Evolutionary conservation across 345 rosid genomes (phyloP).

Genomic region (Acer negundo): DNA sequence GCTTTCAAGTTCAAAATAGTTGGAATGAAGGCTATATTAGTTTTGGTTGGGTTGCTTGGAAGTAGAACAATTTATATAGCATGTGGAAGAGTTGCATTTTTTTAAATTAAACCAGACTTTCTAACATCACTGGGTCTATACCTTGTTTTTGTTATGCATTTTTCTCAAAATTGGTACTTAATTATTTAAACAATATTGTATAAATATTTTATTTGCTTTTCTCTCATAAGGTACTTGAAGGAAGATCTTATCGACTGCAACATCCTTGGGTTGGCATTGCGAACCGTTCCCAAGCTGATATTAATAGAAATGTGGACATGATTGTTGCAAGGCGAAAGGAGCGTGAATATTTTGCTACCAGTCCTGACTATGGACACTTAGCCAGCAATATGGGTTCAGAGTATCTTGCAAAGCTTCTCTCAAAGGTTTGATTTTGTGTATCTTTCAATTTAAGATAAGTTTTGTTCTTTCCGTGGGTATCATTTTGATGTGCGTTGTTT

Average conservation of each 20-base stretch:
- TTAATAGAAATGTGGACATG: slow-evolving; percentile 89
- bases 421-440: slow-evolving; percentile 54
- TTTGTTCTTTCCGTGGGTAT: not conserved
- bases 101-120: not conserved
- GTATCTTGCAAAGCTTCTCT: slow-evolving; percentile 92
- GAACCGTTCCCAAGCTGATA: slow-evolving; percentile 98
- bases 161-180: not conserved
- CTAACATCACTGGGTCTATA: not conserved
- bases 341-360: slow-evolving; percentile 83
- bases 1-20: not conserved
- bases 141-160: not conserved
- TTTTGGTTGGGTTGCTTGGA: not conserved
- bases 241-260: slow-evolving; percentile 84
- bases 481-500: slow-evolving; percentile 29
- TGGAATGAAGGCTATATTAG: not conserved
- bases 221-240: slow-evolving; percentile 76
- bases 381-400: slow-evolving; percentile 95
- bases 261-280: slow-evolving; percentile 99
- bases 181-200: not conserved
- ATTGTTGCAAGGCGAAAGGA: slow-evolving; percentile 85
- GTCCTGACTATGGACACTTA: slow-evolving; percentile 93
- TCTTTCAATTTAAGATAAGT: not conserved
- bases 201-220: slow-evolving; percentile 5
- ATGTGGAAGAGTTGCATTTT: not conserved
- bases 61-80: not conserved